Conservation (phyloP, 306 rosid species). For the Mimosa bimucronata region DNA sequence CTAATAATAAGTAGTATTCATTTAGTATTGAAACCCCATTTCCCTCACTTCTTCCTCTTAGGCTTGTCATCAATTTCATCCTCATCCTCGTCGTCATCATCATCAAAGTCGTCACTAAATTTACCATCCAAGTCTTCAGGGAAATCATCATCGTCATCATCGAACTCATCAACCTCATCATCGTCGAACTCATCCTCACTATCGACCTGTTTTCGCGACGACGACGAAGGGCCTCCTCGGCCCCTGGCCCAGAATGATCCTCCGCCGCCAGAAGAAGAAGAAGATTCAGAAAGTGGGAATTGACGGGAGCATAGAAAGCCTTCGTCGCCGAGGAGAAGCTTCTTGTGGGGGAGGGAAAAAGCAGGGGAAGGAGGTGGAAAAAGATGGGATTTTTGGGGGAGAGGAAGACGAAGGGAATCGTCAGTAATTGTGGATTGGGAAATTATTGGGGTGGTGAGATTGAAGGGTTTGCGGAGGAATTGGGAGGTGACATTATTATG, state of each 20-base stretch:
- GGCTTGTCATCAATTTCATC: background rate
- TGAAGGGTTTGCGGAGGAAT: conserved; percentile 17
- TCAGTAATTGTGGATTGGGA: background rate
- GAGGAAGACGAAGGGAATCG: background rate
- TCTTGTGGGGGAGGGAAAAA: background rate
- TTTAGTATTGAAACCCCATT: too few species aligned
- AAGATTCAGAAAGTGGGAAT: background rate
- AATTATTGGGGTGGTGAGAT: background rate
- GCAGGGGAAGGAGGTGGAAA: background rate
- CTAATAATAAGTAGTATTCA: background rate
- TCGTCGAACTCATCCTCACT: background rate
- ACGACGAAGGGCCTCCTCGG: conserved; percentile 2
- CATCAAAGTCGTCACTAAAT: background rate
- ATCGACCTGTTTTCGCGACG: background rate
- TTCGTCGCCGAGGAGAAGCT: background rate
- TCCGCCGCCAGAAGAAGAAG: background rate
- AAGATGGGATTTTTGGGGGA: too few species aligned
- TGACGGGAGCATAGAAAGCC: background rate
- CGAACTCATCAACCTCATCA: background rate
- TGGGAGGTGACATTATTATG: background rate
- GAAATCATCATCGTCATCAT: background rate
- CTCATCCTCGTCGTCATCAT: conserved; percentile 8
- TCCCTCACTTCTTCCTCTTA: background rate
- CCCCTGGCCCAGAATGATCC: background rate
- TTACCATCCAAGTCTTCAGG: background rate